Conservation (phyloP, 805 yeast genomes). For the Lipomyces lipofer region DNA sequence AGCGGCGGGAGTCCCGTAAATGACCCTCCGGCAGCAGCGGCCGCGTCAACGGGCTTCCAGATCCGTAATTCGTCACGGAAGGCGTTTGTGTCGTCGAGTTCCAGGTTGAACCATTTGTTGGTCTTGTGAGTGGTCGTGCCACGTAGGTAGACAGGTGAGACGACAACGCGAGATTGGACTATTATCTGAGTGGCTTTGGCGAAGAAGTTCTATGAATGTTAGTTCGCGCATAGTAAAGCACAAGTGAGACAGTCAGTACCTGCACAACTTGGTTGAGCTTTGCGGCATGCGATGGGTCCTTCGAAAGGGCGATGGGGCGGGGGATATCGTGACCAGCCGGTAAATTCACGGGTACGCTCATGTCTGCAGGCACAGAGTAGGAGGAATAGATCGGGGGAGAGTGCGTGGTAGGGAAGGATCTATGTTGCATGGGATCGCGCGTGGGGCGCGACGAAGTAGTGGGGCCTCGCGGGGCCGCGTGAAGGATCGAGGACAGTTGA, state of each 20-base stretch:
- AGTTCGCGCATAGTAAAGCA: background rate
- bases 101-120: constrained; percentile 45
- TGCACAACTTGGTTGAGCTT: constrained; percentile 28
- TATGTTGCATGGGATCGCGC: too few species aligned
- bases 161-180: constrained; percentile 37
- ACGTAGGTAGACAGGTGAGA: constrained; percentile 30
- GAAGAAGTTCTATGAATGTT: constrained; percentile 40
- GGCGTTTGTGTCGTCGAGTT: constrained; percentile 42
- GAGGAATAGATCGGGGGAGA: too few species aligned
- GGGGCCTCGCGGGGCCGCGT: too few species aligned
- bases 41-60: constrained; percentile 51
- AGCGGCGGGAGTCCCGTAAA: constrained; percentile 65
- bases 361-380: background rate
- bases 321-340: constrained; percentile 1
- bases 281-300: constrained; percentile 7
- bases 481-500: too few species aligned
- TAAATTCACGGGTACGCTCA: background rate
- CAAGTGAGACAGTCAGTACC: constrained; percentile 7
- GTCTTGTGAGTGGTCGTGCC: constrained; percentile 32
- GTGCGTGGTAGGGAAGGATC: too few species aligned
- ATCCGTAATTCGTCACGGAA: constrained; percentile 58
- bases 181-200: constrained; percentile 43
- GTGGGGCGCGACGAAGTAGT: too few species aligned
- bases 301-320: background rate
- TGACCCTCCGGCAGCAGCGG: background rate